phyloP scores from a whole-genome alignment of 2,329 filamentous ascomycete genomes.

The Fusarium buharicum region DNA sequence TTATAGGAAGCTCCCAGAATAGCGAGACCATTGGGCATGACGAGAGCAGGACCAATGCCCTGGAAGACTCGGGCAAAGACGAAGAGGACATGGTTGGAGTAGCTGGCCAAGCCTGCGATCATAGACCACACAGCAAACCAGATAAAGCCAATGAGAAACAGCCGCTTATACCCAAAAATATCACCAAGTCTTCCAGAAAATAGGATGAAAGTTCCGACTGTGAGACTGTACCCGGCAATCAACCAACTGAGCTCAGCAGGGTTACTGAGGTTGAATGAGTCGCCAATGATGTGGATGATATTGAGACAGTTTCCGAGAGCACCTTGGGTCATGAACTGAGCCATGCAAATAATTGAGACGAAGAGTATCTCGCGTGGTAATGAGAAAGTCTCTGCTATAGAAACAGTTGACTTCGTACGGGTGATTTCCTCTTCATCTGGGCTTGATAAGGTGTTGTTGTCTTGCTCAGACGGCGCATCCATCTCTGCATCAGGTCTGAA shows the following conservation, averaged over 20 bases:
- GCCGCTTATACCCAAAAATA: constrained; percentile 65
- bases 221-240: constrained; percentile 66
- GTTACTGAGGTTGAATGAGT: constrained; percentile 36
- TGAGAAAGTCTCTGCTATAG: constrained; percentile 40
- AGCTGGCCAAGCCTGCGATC: constrained; percentile 56
- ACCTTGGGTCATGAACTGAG: constrained; percentile 42
- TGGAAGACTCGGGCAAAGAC: constrained; percentile 65
- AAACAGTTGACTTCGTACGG: constrained; percentile 35
- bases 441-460: constrained; percentile 21
- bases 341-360: constrained; percentile 38
- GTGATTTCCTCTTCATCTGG: constrained; percentile 35
- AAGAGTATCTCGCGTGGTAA: constrained; percentile 33
- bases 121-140: constrained; percentile 67
- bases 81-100: constrained; percentile 57
- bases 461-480: constrained; percentile 15
- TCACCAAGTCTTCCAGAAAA: constrained; percentile 67
- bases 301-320: constrained; percentile 42
- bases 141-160: constrained; percentile 63
- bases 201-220: constrained; percentile 67
- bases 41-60: constrained; percentile 70
- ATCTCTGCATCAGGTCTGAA: constrained; percentile 11
- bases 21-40: constrained; percentile 72
- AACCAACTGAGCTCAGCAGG: constrained; percentile 57
- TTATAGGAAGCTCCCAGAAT: constrained; percentile 68
- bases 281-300: constrained; percentile 37